A percentile compares a stretch with the other conserved stretches of the same genome.
These are phyloP conservation scores for Trichoderma arundinaceum DNA, from an alignment of 2,329 filamentous ascomycete genomes.

Conservation along the genomic window DNA sequence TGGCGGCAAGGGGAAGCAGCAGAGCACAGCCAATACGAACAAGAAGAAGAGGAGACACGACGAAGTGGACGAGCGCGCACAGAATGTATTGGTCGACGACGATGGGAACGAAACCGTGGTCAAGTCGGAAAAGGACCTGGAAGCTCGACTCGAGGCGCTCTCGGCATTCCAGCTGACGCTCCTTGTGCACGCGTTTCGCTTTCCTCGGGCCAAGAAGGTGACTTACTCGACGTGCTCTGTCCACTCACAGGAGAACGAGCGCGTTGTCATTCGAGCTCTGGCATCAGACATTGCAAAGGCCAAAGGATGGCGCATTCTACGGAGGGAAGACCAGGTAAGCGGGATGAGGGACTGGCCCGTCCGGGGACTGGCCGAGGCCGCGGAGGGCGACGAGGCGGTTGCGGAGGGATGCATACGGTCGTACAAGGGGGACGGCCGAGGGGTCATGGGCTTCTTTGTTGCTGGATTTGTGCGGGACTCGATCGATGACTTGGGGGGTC, in stretches of 20 bases:
- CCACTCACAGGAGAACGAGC: constrained; percentile 86
- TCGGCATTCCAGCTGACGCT: constrained; percentile 82
- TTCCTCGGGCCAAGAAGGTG: constrained; percentile 74
- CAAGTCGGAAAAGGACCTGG: constrained; percentile 61
- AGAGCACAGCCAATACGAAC: constrained; percentile 34
- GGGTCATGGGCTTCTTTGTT: constrained; percentile 95
- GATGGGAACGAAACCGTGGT: constrained; percentile 62
- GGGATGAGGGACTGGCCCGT: constrained; percentile 80
- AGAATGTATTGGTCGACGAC: constrained; percentile 58
- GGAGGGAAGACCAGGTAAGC: constrained; percentile 71
- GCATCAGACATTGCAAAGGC: constrained; percentile 67
- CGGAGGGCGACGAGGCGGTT: constrained; percentile 57
- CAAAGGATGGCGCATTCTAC: constrained; percentile 78
- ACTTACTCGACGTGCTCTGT: constrained; percentile 96
- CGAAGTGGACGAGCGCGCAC: constrained; percentile 42
- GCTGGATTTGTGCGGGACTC: constrained; percentile 70
- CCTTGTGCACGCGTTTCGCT: constrained; percentile 81
- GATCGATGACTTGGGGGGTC: constrained; percentile 14
- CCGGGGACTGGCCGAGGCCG: constrained; percentile 60
- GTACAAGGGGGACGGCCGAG: constrained; percentile 78
- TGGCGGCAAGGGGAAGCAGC: constrained; percentile 13
- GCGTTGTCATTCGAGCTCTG: constrained; percentile 76
- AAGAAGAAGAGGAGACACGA: constrained; percentile 56
- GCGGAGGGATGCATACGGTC: constrained; percentile 81
- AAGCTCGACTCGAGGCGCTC: constrained; percentile 72